Conservation (phyloP, 2,329 filamentous ascomycete species). For the Bertia moriformis region DNA sequence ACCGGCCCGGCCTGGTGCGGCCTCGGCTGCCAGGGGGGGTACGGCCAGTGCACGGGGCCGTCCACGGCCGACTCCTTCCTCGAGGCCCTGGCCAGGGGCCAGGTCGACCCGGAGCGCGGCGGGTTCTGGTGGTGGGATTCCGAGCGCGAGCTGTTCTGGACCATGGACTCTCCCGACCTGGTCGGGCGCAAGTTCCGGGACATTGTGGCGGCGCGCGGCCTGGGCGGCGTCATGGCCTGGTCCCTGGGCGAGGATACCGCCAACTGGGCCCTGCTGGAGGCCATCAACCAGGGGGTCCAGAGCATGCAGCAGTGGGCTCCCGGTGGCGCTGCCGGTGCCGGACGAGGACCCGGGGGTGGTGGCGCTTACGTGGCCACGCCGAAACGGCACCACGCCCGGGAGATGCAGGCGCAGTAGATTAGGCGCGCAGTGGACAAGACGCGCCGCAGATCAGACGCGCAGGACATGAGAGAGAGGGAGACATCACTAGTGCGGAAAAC, state of each 20-base stretch:
- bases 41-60: slow-evolving; percentile 7
- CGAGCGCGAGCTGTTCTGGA: slow-evolving; percentile 31
- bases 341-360: too few relatives aligned
- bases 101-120: slow-evolving; percentile 15
- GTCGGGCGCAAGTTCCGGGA: slow-evolving; percentile 29
- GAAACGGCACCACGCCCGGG: too few relatives aligned
- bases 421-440: too few relatives aligned
- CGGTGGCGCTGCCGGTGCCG: too few relatives aligned
- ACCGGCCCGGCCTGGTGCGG: slow-evolving; percentile 6
- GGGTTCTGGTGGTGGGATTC: slow-evolving; percentile 36
- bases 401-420: too few relatives aligned
- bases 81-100: slow-evolving; percentile 21
- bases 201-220: slow-evolving; percentile 21
- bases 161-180: slow-evolving; percentile 34
- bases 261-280: slow-evolving; percentile 25
- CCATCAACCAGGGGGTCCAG: slow-evolving; percentile 20
- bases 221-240: slow-evolving; percentile 39
- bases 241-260: slow-evolving; percentile 31
- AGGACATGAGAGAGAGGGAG: too few relatives aligned
- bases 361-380: too few relatives aligned
- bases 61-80: slow-evolving; percentile 18
- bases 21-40: slow-evolving; percentile 8
- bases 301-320: too few relatives aligned
- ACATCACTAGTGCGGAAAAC: too few relatives aligned
- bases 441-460: too few relatives aligned